Evolutionary conservation across 164 flowering plant genomes (phyloP).

Genomic region (Amborella trichopoda): DNA sequence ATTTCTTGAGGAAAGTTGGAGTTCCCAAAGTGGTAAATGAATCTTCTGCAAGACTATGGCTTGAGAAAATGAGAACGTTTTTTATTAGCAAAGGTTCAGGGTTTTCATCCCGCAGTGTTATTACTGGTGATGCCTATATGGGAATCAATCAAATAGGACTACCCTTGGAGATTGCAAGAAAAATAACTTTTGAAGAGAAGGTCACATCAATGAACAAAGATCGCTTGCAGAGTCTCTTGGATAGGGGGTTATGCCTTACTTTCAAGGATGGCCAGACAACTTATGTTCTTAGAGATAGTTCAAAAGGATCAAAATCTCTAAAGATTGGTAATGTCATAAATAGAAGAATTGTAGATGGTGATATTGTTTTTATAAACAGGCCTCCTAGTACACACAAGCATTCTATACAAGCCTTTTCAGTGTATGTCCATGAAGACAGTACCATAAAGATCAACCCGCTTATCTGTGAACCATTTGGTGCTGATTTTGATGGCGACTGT

Average conservation of each 20-base stretch:
- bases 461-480: constrained; percentile 81
- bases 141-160: constrained; percentile 68
- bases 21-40: constrained; percentile 26
- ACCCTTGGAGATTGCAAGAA: constrained; percentile 76
- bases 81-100: constrained; percentile 91
- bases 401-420: constrained; percentile 77
- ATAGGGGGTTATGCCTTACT: constrained; percentile 31
- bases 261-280: constrained; percentile 57
- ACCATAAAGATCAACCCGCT: constrained; percentile 89
- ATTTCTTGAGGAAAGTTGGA: constrained; percentile 33
- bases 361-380: constrained; percentile 76
- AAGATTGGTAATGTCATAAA: constrained; percentile 71
- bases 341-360: constrained; percentile 86
- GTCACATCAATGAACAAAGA: constrained; percentile 52
- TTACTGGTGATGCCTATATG: constrained; percentile 81
- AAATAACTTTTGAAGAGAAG: constrained; percentile 83
- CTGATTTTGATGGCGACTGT: constrained; percentile 98
- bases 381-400: constrained; percentile 98
- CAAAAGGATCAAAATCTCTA: constrained; percentile 63
- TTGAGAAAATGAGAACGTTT: constrained; percentile 79
- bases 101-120: constrained; percentile 85
- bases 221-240: constrained; percentile 61
- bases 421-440: constrained; percentile 74
- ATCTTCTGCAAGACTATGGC: constrained; percentile 76
- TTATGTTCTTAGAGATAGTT: constrained; percentile 75